Conservation (phyloP, 768 basidiomycete genomes). For the Pisolithus orientalis region DNA sequence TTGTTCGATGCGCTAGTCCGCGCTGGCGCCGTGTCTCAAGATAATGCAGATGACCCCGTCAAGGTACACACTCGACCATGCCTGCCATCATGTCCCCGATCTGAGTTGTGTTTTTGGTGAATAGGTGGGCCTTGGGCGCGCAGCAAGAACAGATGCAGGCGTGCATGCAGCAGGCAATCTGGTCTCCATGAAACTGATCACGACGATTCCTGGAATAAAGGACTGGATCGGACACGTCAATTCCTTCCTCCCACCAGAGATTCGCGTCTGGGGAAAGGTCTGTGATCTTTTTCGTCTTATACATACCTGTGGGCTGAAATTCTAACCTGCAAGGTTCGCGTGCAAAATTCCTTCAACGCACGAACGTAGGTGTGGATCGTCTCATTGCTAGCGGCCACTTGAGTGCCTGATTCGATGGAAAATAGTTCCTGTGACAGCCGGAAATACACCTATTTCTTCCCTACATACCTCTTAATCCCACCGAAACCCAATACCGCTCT, state of each 20-base stretch:
- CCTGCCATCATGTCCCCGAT: not conserved
- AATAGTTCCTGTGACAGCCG: slow-evolving; percentile 85
- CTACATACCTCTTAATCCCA: slow-evolving; percentile 86
- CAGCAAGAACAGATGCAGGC: slow-evolving; percentile 94
- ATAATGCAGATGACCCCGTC: slow-evolving; percentile 85
- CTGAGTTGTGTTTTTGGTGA: not conserved
- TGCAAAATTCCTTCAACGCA: slow-evolving; percentile 79
- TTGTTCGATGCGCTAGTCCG: slow-evolving; percentile 85
- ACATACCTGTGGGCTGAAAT: not conserved
- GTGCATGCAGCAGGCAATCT: slow-evolving; percentile 96
- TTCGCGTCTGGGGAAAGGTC: slow-evolving; percentile 88
- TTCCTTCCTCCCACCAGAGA: slow-evolving; percentile 81
- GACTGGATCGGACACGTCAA: slow-evolving; percentile 75
- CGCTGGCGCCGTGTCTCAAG: slow-evolving; percentile 88
- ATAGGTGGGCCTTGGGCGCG: slow-evolving; percentile 78
- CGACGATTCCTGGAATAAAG: slow-evolving; percentile 59
- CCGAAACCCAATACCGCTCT: slow-evolving; percentile 74
- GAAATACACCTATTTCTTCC: slow-evolving; percentile 97
- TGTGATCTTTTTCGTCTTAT: slow-evolving; percentile 23
- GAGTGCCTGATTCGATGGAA: not conserved
- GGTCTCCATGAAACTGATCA: slow-evolving; percentile 88
- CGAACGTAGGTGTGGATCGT: slow-evolving; percentile 43
- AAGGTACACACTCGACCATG: slow-evolving; percentile 48
- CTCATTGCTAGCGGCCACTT: not conserved
- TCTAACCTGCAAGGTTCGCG: slow-evolving; percentile 43